Base-by-base conservation (phyloP, 140 eudicot species). In the Cichorium intybus region DNA sequence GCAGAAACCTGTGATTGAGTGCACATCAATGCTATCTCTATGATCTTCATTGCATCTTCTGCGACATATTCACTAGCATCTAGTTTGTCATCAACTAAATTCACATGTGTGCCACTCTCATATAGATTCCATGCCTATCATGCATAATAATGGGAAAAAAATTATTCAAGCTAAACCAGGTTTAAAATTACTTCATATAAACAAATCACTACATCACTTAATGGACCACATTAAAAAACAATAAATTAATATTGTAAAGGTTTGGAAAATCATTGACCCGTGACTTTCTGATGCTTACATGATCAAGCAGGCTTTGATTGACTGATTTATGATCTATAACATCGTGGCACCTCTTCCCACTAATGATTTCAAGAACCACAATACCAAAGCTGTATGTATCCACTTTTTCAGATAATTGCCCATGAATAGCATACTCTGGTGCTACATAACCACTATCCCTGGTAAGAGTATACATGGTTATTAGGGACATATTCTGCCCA, bases 351-450 rank as follows among this genome's bases (percentile, higher is more conserved):
- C 80, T 70, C 51, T 80, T 64, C 54, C 87, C 91, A 31, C 87
- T 80, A 43, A 84, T 65, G 66, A 84, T 81, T 75, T 84, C 91
- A 23, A 81, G 84, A 54, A 74, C 83, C 23, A 84, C 85, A 16
- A 84, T 70, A 52, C 87, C 87, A 48, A 84, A 84, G 67, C 85
- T 78, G 70, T 81, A 84, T 27, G 84, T 71, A 68, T 84, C 91
- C 21, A 81, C 85, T 72, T 84, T 84, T 82, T 71, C 91, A 2
- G 87, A 73, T 54, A 81, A 72, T 17, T 84, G 91, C 33, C 91
- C 91, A 69, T 78, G 76, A 64, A 84, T 24, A 3, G 91, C 91
- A 35, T 84, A 84, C 72, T 81, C 87, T 43, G 87, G 91, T 64
- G 91, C 91, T 17, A 68, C 60, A 53, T 60, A 68, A 52, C 18